Conservation (phyloP, 768 basidiomycete species). For the Boletus rubropictus region DNA sequence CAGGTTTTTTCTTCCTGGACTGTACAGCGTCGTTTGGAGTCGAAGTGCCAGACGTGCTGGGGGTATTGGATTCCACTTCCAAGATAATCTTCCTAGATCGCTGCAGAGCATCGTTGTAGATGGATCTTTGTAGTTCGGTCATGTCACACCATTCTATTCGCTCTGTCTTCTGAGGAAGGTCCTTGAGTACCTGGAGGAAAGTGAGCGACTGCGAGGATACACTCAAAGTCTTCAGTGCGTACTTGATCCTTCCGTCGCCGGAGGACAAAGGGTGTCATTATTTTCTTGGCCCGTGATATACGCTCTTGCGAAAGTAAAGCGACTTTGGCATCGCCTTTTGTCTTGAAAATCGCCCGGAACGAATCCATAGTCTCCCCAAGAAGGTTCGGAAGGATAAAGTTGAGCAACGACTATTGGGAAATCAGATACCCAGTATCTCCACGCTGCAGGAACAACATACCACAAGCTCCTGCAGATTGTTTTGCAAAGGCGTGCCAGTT, state of each 20-base stretch:
- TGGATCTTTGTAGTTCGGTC: constrained; percentile 72
- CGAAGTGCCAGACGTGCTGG: constrained; percentile 29
- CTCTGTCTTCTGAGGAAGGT: constrained; percentile 89
- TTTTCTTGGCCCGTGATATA: constrained; percentile 92
- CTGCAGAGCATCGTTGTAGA: constrained; percentile 82
- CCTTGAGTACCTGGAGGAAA: constrained; percentile 68
- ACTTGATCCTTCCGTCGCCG: constrained; percentile 96
- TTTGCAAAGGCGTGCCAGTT: constrained; percentile 93
- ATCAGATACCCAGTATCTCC: constrained; percentile 9
- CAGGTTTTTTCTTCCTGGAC: constrained; percentile 28
- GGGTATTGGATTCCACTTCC: constrained; percentile 34
- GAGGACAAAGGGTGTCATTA: constrained; percentile 99
- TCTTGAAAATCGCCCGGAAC: constrained; percentile 93
- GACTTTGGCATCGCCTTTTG: constrained; percentile 85
- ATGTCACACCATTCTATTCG: constrained; percentile 94
- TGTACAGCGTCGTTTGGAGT: constrained; percentile 26
- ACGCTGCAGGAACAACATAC: constrained; percentile 39
- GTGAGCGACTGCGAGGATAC: constrained; percentile 1
- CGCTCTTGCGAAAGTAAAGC: constrained; percentile 88
- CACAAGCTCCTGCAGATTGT: constrained; percentile 85
- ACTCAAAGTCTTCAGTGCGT: constrained; percentile 10
- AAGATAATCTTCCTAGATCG: constrained; percentile 78
- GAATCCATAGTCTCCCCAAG: constrained; percentile 74
- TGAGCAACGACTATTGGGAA: constrained; percentile 76
- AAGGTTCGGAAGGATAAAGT: constrained; percentile 92